These are phyloP conservation scores for Acanthamoeba triangularis DNA, from an alignment of 208 protist species.

Conservation along the genomic window DNA sequence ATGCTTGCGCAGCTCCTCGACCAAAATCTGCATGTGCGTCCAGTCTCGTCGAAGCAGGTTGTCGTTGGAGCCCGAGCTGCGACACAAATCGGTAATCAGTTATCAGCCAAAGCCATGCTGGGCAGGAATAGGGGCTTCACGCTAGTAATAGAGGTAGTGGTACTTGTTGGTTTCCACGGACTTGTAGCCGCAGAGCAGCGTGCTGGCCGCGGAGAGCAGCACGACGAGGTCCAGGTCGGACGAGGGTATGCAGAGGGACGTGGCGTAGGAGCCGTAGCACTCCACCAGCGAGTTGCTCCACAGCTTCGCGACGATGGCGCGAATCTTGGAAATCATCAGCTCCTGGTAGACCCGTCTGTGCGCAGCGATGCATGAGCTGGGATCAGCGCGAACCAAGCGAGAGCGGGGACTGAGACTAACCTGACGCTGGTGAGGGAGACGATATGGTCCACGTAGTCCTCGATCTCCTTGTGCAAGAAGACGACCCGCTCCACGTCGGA, in stretches of 20 bases:
- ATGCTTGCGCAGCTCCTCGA: slow-evolving; percentile 59
- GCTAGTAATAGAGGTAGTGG: not conserved
- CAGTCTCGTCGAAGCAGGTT: slow-evolving; percentile 56
- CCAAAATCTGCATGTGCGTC: slow-evolving; percentile 55
- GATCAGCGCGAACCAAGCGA: not conserved
- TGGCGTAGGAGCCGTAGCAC: slow-evolving; percentile 72
- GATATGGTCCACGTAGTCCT: slow-evolving; percentile 68
- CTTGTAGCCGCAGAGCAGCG: slow-evolving; percentile 5
- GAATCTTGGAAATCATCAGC: slow-evolving; percentile 40
- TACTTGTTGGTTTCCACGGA: not conserved
- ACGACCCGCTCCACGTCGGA: slow-evolving; percentile 66
- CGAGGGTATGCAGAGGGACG: slow-evolving; percentile 36
- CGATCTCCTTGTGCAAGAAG: slow-evolving; percentile 70
- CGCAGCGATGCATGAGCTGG: not conserved
- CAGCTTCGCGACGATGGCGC: slow-evolving; percentile 9
- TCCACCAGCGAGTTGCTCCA: slow-evolving; percentile 50
- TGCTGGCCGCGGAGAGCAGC: not conserved
- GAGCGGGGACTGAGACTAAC: not conserved
- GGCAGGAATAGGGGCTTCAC: too few species aligned
- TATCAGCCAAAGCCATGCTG: too few species aligned
- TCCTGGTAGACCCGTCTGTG: slow-evolving; percentile 43
- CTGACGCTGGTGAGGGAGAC: slow-evolving; percentile 23
- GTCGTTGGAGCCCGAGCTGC: slow-evolving; percentile 12
- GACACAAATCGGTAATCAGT: not conserved
- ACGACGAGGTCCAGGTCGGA: slow-evolving; percentile 58